Percentiles rank a stretch among this genome's conserved stretches.
Evolutionary conservation across 2,329 filamentous ascomycete species (phyloP).

Genomic region (Emydomyces testavorans): DNA sequence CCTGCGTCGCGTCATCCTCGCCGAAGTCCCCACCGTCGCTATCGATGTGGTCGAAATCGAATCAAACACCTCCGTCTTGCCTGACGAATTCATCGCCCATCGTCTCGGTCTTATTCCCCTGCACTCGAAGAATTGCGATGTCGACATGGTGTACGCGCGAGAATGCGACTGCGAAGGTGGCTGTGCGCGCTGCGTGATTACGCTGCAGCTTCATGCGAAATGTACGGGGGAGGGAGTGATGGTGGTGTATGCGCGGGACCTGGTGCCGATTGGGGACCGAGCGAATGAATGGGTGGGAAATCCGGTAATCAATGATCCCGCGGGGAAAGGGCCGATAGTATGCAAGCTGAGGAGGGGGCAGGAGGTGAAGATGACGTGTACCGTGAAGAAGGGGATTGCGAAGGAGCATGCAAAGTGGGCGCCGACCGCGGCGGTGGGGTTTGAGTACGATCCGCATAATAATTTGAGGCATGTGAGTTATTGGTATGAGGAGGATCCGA

Average conservation of each 20-base stretch:
- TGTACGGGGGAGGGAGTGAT: constrained; percentile 80
- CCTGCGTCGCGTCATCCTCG: constrained; percentile 87
- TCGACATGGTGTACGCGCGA: constrained; percentile 69
- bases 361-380: constrained; percentile 78
- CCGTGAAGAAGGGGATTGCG: constrained; percentile 95
- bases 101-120: constrained; percentile 85
- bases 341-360: constrained; percentile 83
- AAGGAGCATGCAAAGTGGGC: constrained; percentile 99
- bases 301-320: constrained; percentile 73
- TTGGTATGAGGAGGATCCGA: constrained; percentile 83
- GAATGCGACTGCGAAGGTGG: constrained; percentile 96
- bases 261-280: constrained; percentile 59
- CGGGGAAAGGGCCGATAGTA: constrained; percentile 71
- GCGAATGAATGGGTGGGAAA: constrained; percentile 64
- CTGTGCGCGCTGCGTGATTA: constrained; percentile 84
- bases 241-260: constrained; percentile 84
- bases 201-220: constrained; percentile 70
- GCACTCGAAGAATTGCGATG: constrained; percentile 75
- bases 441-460: constrained; percentile 97
- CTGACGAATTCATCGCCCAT: constrained; percentile 90
- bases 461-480: constrained; percentile 83
- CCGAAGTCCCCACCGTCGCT: constrained; percentile 86
- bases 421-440: constrained; percentile 80
- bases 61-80: constrained; percentile 95
- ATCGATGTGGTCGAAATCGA: constrained; percentile 88